phyloP scores from a whole-genome alignment of 83 land plant genomes.

The Thuja plicata region DNA sequence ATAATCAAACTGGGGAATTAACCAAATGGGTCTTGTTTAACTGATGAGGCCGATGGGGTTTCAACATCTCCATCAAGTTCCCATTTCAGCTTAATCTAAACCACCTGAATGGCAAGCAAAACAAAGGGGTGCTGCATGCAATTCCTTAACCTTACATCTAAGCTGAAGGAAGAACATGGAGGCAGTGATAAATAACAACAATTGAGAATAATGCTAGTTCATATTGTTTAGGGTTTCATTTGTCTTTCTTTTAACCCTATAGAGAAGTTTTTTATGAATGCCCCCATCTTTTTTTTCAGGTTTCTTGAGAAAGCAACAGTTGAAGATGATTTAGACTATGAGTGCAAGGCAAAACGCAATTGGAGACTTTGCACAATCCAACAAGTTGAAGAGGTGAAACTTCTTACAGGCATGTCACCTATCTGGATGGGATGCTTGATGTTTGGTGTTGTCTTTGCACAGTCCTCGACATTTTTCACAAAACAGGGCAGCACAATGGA shows the following conservation, averaged over 20 bases:
- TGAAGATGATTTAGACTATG: constrained; percentile 5
- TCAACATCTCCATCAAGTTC: background rate
- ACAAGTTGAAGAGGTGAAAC: constrained; percentile 52
- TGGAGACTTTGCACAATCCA: constrained; percentile 32
- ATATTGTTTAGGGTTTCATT: background rate
- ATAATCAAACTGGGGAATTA: background rate
- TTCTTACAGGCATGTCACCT: constrained; percentile 34
- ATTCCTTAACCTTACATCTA: background rate
- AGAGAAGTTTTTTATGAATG: background rate
- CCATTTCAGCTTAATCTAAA: background rate
- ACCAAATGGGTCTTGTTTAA: background rate
- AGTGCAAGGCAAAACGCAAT: background rate
- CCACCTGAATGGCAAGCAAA: background rate
- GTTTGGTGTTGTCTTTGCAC: constrained; percentile 42
- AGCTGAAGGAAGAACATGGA: background rate
- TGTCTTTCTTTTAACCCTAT: background rate
- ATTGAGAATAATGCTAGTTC: background rate
- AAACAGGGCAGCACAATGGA: constrained; percentile 76
- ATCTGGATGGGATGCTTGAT: constrained; percentile 45
- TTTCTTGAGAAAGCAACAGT: constrained; percentile 49
- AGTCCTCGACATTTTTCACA: constrained; percentile 61
- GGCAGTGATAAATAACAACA: background rate
- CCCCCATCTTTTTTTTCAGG: constrained; percentile 22
- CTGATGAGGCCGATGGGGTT: background rate
- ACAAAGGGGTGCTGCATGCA: background rate